Evolutionary conservation across 495 filamentous ascomycete genomes (phyloP), one percentile per base, ranked within the genome.

Genomic region (Daldinia vernicosa): DNA sequence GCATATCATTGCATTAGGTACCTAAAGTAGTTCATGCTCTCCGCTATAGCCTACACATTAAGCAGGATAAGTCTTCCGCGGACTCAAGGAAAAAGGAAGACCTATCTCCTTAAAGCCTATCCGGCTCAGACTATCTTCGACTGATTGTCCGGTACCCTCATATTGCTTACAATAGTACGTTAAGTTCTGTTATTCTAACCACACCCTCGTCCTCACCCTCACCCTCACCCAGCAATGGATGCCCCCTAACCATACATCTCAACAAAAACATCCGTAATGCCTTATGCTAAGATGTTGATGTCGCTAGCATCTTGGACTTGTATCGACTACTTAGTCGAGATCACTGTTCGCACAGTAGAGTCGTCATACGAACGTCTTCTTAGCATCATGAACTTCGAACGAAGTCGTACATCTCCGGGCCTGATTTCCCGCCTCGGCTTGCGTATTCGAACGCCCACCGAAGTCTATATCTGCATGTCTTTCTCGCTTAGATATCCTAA

Each of bases 261-360:
- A 15, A 50, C 45, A 7, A 33, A 14, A 56, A 1, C 8, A 33
- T 62, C 15, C 14, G 22, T 56, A 39, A 66, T 50, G 19, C 17
- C 47, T 19, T 52, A 12, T 33, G 33, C 6, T 17, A 26, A 12
- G 17, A 53, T 22, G 39, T 58, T 50, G 28, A 40, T 30, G 22
- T 43, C 17, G 45, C 32, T 7, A 39, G 4, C 0, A 56, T 61
- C 43, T 47, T 17, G 35, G 32, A 43, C 33, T 66, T 69, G 65
- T 73, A 69, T 68, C 63, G 27, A 58, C 70, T 72, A 72, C 70
- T 56, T 66, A 24, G 51, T 58, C 22, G 37, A 51, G 27, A 26
- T 54, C 17, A 43, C 4, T 51, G 15, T 66, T 73, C 70, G 70
- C 70, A 73, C 70, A 26, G 70, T 73, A 54, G 12, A 40, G 33